Evolutionary conservation across 2,329 filamentous ascomycete species (phyloP).

Genomic region (Diaporthe vaccinii): DNA sequence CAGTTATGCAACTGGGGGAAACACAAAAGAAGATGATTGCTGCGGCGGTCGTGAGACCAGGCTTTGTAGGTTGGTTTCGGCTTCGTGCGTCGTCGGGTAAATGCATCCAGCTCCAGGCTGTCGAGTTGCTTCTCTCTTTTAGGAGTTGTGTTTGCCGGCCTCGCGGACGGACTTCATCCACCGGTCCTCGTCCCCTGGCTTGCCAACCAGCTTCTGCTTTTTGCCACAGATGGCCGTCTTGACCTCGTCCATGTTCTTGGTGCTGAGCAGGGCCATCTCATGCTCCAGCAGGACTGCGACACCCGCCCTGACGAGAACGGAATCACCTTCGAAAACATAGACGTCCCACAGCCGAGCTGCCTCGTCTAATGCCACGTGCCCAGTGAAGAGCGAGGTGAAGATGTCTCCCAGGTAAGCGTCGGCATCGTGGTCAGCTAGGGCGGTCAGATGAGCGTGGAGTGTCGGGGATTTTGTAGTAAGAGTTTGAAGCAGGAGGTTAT

Average conservation of each 20-base stretch:
- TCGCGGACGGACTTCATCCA: slow-evolving; percentile 58
- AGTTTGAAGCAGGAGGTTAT: slow-evolving; percentile 77
- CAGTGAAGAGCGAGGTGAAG: slow-evolving; percentile 76
- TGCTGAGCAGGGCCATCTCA: slow-evolving; percentile 65
- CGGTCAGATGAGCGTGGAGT: slow-evolving; percentile 75
- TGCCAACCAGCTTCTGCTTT: slow-evolving; percentile 54
- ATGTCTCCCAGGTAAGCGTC: slow-evolving; percentile 70
- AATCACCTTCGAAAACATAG: slow-evolving; percentile 85
- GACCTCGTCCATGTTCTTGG: slow-evolving; percentile 60
- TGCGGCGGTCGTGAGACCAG: slow-evolving; percentile 24
- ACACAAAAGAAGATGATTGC: slow-evolving; percentile 9
- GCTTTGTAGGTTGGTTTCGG: slow-evolving; percentile 2
- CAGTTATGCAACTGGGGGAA: slow-evolving; percentile 32
- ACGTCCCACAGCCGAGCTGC: slow-evolving; percentile 84
- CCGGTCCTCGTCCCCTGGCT: slow-evolving; percentile 62
- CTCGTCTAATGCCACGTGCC: slow-evolving; percentile 75
- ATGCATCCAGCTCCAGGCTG: slow-evolving; percentile 35
- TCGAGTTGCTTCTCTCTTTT: slow-evolving; percentile 16
- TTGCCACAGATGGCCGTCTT: slow-evolving; percentile 53
- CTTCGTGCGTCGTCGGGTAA: slow-evolving; percentile 6
- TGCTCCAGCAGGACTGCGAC: slow-evolving; percentile 73
- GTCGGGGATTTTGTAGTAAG: slow-evolving; percentile 74
- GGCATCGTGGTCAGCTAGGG: slow-evolving; percentile 60
- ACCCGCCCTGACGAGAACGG: slow-evolving; percentile 77
- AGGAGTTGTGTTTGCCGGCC: slow-evolving; percentile 51